Percentiles rank a stretch among this genome's conserved stretches.
Evolutionary conservation across 495 filamentous ascomycete genomes (phyloP).

Genomic region (Penicillium diatomitis): DNA sequence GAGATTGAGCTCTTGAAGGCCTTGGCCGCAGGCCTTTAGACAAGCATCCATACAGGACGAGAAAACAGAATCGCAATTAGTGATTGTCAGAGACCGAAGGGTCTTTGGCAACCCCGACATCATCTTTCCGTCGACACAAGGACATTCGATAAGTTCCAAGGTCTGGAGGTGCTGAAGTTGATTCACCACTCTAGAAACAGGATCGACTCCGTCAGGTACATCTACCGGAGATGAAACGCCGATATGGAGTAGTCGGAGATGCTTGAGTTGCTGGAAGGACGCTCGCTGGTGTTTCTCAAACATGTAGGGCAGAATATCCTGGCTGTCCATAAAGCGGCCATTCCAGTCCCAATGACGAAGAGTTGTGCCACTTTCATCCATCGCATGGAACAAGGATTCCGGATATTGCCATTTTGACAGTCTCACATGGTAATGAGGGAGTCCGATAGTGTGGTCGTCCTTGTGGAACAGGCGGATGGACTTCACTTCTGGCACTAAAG

Average conservation of each 20-base stretch:
- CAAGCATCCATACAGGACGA: slow-evolving; percentile 50
- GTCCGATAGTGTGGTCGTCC: slow-evolving; percentile 24
- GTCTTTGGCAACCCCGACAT: slow-evolving; percentile 52
- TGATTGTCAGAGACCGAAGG: slow-evolving; percentile 56
- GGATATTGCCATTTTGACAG: slow-evolving; percentile 55
- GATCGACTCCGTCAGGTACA: slow-evolving; percentile 27
- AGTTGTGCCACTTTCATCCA: slow-evolving; percentile 34
- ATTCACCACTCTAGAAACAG: slow-evolving; percentile 47
- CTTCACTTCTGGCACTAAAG: slow-evolving; percentile 34
- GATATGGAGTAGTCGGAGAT: slow-evolving; percentile 57
- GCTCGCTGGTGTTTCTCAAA: slow-evolving; percentile 43
- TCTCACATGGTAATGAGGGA: slow-evolving; percentile 18
- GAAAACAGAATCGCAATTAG: slow-evolving; percentile 63
- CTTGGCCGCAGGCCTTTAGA: slow-evolving; percentile 50
- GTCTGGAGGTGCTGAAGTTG: slow-evolving; percentile 51
- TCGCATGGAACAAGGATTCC: slow-evolving; percentile 45
- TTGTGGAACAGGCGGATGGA: slow-evolving; percentile 32
- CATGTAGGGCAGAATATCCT: slow-evolving; percentile 42
- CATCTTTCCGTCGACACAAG: slow-evolving; percentile 49
- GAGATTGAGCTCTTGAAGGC: slow-evolving; percentile 55
- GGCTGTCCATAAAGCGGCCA: slow-evolving; percentile 46
- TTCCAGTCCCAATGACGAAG: slow-evolving; percentile 77
- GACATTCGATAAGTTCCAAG: slow-evolving; percentile 59
- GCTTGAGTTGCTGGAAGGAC: slow-evolving; percentile 49
- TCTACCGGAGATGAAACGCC: slow-evolving; percentile 7